Base-by-base conservation (phyloP, 2,329 filamentous ascomycete genomes). In the Diaporthe citriasiana region DNA sequence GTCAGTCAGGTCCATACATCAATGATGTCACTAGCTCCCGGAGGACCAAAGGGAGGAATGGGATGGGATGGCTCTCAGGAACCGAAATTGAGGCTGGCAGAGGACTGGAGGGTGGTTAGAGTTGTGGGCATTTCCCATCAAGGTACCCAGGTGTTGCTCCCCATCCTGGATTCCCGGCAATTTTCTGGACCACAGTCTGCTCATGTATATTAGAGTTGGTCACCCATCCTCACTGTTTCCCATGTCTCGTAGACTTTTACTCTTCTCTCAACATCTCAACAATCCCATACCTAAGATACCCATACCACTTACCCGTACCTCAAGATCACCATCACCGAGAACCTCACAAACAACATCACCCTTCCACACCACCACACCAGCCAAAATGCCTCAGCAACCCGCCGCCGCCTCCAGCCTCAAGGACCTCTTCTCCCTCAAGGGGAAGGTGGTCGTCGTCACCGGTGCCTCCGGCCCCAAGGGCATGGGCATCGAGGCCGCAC, bases 381-480 rank as follows among this genome's bases (percentile, higher is more conserved):
- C 40, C 80, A 87, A 79, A 75, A 90, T 91, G 89, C 88, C 88
- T 85, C 85, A 89, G 79, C 78, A 83, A 80, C 82, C 91, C 77
- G 90, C 91, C 79, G 83, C 89, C 80, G 84, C 89, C 77, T 85
- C 86, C 77, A 85, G 84, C 78, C 88, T 93, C 79, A 82, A 87
- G 77, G 92, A 91, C 79, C 89, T 93, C 79, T 91, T 94, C 84
- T 92, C 89, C 77, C 86, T 93, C 73, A 93, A 92, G 83, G 91
- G 91, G 77, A 92, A 92, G 82, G 93, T 92, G 69, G 89, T 92
- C 77, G 89, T 93, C 78, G 86, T 94, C 75, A 91, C 91, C 10
- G 92, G 92, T 73, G 91, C 91, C 30, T 92, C 89, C 55, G 90
- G 90, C 19, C 88, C 93, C 74, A 90, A 89, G 65, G 92, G 92